phyloP scores from a whole-genome alignment of 495 filamentous ascomycete species.

The Sporormia fimetaria region DNA sequence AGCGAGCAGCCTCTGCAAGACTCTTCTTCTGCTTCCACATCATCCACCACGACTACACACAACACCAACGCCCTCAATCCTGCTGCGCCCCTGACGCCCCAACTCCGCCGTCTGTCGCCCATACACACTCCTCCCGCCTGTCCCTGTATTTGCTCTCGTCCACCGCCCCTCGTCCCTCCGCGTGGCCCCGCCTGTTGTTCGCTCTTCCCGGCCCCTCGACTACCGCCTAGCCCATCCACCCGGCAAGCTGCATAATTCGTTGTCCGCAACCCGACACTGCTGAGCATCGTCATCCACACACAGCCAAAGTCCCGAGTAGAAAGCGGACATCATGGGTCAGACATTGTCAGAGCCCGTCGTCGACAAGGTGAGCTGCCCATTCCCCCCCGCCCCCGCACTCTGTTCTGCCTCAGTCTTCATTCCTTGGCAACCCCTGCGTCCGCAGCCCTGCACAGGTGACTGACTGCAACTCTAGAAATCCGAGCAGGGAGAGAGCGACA shows the following conservation, averaged over 20 bases:
- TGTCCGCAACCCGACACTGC: slow-evolving; percentile 14
- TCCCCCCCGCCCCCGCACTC: slow-evolving; percentile 20
- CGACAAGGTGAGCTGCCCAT: slow-evolving; percentile 67
- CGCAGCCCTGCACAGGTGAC: background rate
- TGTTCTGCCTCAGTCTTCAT: slow-evolving; percentile 16
- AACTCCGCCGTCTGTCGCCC: too few relatives aligned
- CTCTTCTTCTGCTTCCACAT: background rate
- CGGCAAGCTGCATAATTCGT: slow-evolving; percentile 20
- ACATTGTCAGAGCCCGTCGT: slow-evolving; percentile 97
- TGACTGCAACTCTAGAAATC: slow-evolving; percentile 49
- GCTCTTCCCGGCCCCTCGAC: background rate
- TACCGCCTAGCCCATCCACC: slow-evolving; percentile 12
- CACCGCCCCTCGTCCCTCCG: background rate
- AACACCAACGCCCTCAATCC: slow-evolving; percentile 1
- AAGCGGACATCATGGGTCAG: slow-evolving; percentile 66
- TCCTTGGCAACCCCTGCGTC: slow-evolving; percentile 12
- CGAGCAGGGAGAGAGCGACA: slow-evolving; percentile 81
- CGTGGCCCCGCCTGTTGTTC: background rate
- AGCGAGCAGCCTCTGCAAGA: background rate
- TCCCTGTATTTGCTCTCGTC: background rate
- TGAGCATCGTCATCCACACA: slow-evolving; percentile 9
- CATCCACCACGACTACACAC: slow-evolving; percentile 1
- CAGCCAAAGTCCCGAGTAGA: slow-evolving; percentile 14
- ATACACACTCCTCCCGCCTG: slow-evolving; percentile 1
- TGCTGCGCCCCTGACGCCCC: too few relatives aligned